Evolutionary conservation across 352 stramenopile genomes (phyloP).

Genomic region (Globisporangium ultimum): DNA sequence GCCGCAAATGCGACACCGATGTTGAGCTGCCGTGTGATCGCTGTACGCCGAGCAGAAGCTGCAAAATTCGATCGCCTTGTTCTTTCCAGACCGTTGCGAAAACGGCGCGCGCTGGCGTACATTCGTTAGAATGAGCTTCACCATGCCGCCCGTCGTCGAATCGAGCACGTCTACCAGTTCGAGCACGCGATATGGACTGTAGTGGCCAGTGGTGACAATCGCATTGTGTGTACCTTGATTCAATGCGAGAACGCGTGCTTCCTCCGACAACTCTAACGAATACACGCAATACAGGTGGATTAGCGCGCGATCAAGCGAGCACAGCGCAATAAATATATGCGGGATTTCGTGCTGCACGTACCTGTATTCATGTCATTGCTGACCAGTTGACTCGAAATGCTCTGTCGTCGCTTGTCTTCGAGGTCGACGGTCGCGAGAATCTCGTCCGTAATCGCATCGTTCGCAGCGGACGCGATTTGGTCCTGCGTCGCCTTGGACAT

Average conservation of each 20-base stretch:
- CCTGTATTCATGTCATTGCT: constrained; percentile 7
- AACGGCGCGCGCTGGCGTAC: constrained; percentile 49
- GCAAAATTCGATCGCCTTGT: constrained; percentile 58
- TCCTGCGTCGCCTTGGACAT: constrained; percentile 64
- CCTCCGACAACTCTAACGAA: constrained; percentile 7
- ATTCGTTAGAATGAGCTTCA: constrained; percentile 71
- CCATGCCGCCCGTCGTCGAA: constrained; percentile 69
- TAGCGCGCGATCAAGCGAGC: neutral
- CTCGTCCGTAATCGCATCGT: constrained; percentile 73
- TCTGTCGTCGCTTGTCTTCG: constrained; percentile 44
- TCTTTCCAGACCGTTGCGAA: constrained; percentile 21
- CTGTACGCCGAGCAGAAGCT: constrained; percentile 68
- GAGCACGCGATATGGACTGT: constrained; percentile 60
- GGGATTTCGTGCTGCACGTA: neutral
- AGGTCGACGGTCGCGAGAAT: constrained; percentile 60
- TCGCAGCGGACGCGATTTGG: constrained; percentile 62
- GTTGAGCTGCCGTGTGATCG: constrained; percentile 58
- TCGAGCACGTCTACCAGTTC: constrained; percentile 77
- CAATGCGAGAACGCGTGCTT: neutral
- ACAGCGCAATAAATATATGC: neutral
- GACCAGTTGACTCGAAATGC: constrained; percentile 15
- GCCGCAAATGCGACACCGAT: constrained; percentile 62
- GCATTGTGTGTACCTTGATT: neutral
- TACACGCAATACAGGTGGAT: neutral
- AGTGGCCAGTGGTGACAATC: constrained; percentile 17